Conservation (phyloP, 208 protist species). For the Blechomonas ayalai region DNA sequence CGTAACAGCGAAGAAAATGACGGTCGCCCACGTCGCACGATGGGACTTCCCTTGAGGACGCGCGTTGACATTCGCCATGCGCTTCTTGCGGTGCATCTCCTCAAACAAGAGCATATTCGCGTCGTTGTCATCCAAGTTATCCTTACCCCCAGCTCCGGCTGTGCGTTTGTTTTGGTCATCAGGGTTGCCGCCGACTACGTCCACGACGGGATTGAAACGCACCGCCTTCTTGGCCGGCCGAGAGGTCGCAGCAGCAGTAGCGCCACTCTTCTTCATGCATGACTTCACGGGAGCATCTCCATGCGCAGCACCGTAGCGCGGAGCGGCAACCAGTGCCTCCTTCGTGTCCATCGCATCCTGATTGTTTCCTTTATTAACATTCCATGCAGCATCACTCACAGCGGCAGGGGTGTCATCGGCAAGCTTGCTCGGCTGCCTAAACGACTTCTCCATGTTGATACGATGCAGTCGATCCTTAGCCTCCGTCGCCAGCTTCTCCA, state of each 20-base stretch:
- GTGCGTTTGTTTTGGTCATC: neutral
- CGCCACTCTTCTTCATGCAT: slow-evolving; percentile 1
- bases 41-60: neutral
- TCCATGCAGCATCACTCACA: no score
- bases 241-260: neutral
- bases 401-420: no score
- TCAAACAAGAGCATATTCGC: neutral
- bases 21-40: neutral
- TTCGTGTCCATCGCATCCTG: no score
- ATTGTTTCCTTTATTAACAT: no score
- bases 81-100: neutral
- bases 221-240: neutral
- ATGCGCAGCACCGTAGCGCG: no score
- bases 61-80: neutral
- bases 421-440: neutral
- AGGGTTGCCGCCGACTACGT: slow-evolving; percentile 7
- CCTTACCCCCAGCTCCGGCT: neutral
- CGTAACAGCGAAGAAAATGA: slow-evolving; percentile 4
- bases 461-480: slow-evolving; percentile 10
- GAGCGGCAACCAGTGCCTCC: no score
- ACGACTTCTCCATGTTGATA: slow-evolving; percentile 9
- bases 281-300: no score
- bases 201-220: slow-evolving; percentile 13
- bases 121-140: neutral
- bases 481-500: slow-evolving; percentile 15